Base-by-base conservation (phyloP, 768 basidiomycete genomes). In the Auricularia cornea region DNA sequence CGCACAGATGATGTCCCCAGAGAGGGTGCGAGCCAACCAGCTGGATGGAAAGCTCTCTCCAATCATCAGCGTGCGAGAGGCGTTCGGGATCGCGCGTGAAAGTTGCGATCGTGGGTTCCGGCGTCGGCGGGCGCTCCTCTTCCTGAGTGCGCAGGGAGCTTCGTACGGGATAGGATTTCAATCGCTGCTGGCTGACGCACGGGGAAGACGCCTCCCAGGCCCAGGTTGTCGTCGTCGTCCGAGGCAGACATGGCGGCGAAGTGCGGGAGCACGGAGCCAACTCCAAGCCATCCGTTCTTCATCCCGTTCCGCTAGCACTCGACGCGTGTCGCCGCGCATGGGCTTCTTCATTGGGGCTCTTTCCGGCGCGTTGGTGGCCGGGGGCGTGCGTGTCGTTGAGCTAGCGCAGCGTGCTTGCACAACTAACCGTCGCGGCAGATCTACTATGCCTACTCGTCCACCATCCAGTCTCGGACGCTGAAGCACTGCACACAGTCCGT, bases 11-110 rank as follows among this genome's bases (percentile, higher is more conserved):
- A 70, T 92, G 89, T 1, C 84, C 91, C 90, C 90, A 93, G 3
- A 93, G 76, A 1, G 90, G 87, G 69, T 92, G 92, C 1, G 82
- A 81, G 16, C 92, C 92, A 0, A 94, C 89, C 6, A 94, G 79
- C 64, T 83, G 76, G 44, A 94, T 87, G 4, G 76, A 73, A 18
- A 94, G 77, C 35, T 78, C 72, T 12, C 73, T 66, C 80, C 79
- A 6, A 18, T 63, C 63, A 16, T n/a, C n/a, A 11, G 56, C 60
- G 18, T 57, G 56, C 28, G 62, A 44, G 40, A 65, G 64, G 30
- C 71, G 60, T 1, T 29, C 16, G 11, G 35, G 10, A 3, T 78
- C 75, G 16, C 86, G 81, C 18, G 71, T 66, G 69, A 85, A 90
- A 0, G 75, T 77, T 1, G 79, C 74, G 8, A 78, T 66, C 0